Conservation (phyloP, 371 early-diverging fungal genomes). For the Mucor saturninus region DNA sequence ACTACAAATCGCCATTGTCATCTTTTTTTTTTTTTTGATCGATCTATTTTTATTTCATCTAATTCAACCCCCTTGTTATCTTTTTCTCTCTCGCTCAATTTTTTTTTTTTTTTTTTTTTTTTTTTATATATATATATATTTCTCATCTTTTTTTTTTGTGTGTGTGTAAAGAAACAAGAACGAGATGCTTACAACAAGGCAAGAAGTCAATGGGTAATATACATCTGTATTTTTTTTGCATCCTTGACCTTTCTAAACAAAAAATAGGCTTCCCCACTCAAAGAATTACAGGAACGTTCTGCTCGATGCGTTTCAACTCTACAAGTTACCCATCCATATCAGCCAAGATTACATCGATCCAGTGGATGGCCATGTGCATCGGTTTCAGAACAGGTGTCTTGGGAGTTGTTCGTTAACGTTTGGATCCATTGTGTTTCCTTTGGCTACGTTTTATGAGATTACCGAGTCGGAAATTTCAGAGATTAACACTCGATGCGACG, state of each 20-base stretch:
- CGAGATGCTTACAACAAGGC: constrained; percentile 2
- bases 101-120: neutral
- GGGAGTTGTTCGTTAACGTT: constrained; percentile 35
- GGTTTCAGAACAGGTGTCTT: constrained; percentile 38
- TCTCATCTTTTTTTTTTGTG: neutral
- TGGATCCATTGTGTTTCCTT: constrained; percentile 22
- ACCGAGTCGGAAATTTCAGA: constrained; percentile 54
- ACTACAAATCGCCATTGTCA: constrained; percentile 1
- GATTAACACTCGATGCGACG: constrained; percentile 3
- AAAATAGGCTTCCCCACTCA: neutral
- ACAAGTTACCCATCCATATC: constrained; percentile 16
- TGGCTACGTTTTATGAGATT: constrained; percentile 44
- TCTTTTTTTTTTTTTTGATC: neutral
- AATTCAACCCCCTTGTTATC: constrained; percentile 9
- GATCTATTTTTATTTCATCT: constrained; percentile 8
- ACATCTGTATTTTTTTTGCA: too few relatives aligned
- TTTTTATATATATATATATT: neutral
- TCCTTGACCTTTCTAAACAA: neutral
- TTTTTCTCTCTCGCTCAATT: neutral
- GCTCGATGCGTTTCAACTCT: constrained; percentile 22
- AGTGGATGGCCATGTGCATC: constrained; percentile 27
- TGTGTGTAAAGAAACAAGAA: neutral
- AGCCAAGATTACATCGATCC: constrained; percentile 21
- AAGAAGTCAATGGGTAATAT: constrained; percentile 7
- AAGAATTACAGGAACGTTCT: constrained; percentile 9